A percentile compares a stretch with the other conserved stretches of the same genome.
Evolutionary conservation across 306 rosid species (phyloP).

Genomic region (Betula pendula): DNA sequence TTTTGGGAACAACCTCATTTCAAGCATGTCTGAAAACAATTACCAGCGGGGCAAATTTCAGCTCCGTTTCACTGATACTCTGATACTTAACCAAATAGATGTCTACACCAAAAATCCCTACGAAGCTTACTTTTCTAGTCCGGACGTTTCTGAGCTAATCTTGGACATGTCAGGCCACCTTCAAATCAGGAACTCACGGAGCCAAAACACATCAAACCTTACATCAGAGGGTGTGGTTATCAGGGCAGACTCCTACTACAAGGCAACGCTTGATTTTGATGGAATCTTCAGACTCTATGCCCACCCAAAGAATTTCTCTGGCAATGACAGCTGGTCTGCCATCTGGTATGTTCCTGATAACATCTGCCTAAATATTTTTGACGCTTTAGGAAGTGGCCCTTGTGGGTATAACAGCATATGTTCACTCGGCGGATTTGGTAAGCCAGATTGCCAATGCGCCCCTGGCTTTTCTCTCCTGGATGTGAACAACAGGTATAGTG

Average conservation of each 20-base stretch:
- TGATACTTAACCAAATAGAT: slow-evolving; percentile 1
- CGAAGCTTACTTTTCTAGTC: background rate
- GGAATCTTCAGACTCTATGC: slow-evolving; percentile 3
- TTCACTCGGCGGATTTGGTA: background rate
- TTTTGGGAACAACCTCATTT: background rate
- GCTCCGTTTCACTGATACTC: background rate
- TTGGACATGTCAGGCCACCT: background rate
- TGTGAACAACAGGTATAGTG: background rate
- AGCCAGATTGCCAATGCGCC: background rate
- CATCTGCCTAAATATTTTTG: background rate
- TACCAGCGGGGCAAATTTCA: background rate
- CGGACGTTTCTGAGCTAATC: background rate
- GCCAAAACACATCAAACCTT: background rate
- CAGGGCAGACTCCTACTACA: background rate
- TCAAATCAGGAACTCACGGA: background rate
- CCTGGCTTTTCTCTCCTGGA: background rate
- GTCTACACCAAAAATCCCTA: background rate
- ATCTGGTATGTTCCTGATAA: background rate
- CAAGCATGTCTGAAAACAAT: background rate
- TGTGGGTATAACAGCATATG: slow-evolving; percentile 14
- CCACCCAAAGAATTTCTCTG: background rate
- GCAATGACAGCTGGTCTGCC: background rate
- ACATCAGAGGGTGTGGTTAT: background rate
- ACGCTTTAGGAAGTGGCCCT: background rate
- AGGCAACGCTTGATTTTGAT: slow-evolving; percentile 8